These are phyloP conservation scores for Dendrobium nobile DNA, from an alignment of 106 monocot genomes.

Conservation along the genomic window DNA sequence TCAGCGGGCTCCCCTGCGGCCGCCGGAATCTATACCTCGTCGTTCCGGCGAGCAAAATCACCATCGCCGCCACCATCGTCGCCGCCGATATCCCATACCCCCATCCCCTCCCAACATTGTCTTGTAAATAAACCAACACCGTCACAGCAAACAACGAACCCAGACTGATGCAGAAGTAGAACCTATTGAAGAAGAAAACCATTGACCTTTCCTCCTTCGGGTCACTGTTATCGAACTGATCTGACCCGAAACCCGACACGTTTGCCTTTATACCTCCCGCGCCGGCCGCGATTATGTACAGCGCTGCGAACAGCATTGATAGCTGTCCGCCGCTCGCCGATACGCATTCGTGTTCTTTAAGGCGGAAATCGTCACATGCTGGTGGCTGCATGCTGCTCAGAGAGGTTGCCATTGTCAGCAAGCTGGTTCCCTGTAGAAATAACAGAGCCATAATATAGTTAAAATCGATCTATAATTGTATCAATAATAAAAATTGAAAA, in stretches of 20 bases:
- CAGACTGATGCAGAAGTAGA: constrained; percentile 62
- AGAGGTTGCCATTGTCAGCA: constrained; percentile 48
- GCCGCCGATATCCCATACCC: constrained; percentile 54
- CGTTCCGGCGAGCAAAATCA: constrained; percentile 36
- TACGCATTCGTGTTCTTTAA: constrained; percentile 27
- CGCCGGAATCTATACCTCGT: constrained; percentile 30
- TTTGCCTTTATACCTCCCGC: constrained; percentile 73
- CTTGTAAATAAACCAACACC: constrained; percentile 54
- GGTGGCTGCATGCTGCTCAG: constrained; percentile 55
- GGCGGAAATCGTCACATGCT: constrained; percentile 25
- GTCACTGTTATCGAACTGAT: constrained; percentile 49
- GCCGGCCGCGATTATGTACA: constrained; percentile 71
- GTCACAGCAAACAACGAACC: constrained; percentile 60
- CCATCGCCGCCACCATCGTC: constrained; percentile 32
- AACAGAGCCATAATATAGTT: background rate
- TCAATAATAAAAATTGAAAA: background rate
- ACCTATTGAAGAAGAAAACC: constrained; percentile 64
- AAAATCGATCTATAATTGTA: background rate
- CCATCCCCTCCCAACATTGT: constrained; percentile 55
- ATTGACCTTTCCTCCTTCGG: constrained; percentile 45
- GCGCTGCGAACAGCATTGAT: constrained; percentile 48
- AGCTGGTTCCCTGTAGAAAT: constrained; percentile 33
- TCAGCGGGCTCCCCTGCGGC: constrained; percentile 50
- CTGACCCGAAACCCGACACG: constrained; percentile 67
- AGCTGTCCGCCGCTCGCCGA: constrained; percentile 45